Evolutionary conservation across 169 alveolate genomes (phyloP), one percentile per base, ranked within the genome.

Genomic region (Plasmodium coatneyi): DNA sequence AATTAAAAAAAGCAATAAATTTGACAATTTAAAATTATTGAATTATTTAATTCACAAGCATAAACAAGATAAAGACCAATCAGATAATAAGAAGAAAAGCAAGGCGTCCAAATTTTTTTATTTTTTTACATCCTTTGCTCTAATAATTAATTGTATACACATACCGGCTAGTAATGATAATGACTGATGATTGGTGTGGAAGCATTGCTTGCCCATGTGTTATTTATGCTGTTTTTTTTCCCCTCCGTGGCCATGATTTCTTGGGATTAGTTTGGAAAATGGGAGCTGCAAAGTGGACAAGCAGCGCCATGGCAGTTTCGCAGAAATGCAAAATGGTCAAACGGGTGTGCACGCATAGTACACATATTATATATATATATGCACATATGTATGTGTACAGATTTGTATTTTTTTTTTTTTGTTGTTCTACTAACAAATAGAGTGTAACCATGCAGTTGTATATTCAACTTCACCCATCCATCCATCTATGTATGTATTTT

Each of bases 151-250:
- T 25, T 89, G 94, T 49, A 89, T 89, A 80, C 82, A 80, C 82
- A 80, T 89, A 78, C 94, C 94, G 10, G 16, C 94, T 28, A 89
- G 72, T 49, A 89, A 89, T 89, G 94, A 89, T 80, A 89, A 80
- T 25, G 94, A 89, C 81, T 71, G 52, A 79, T 76, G 0, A 41
- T 76, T 34, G 36, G 60, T 76, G 30, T 76, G 60, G 30, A 32
- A 66, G 3, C 36, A 32, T 39, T 60, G 25, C 54, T 34, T 60
- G 22, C 28, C 71, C 16, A 9, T 41, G 46, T 82, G 34, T 16
- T 82, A 25, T 30, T 60, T 34, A 16, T 52, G 34, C 36, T 82
- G 2, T 32, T 80, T 49, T 49, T 28, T 43, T 34, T 78, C 5
- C 6, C 36, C 49, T 39, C 76, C 12, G 6, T 25, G n/a, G 74